Conservation (phyloP, 495 filamentous ascomycete species). For the Penicilliopsis zonata region DNA sequence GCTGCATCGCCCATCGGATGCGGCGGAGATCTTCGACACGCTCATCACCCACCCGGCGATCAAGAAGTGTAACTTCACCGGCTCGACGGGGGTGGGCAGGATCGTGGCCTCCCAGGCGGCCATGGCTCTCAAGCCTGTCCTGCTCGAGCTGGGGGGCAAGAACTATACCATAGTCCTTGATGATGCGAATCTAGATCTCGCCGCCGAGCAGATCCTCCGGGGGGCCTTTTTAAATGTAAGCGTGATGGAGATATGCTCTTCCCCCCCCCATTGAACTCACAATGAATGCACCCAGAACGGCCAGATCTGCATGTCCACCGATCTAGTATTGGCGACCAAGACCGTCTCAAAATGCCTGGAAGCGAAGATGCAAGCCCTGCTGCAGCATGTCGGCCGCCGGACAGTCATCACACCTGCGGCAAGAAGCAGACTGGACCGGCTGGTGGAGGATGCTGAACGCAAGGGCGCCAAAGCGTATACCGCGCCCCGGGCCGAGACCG, state of each 20-base stretch:
- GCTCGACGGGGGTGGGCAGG: constrained; percentile 44
- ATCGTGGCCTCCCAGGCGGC: constrained; percentile 47
- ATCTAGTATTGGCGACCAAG: constrained; percentile 51
- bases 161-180: constrained; percentile 51
- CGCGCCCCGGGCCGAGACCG: neutral
- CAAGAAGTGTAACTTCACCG: constrained; percentile 60
- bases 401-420: neutral
- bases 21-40: constrained; percentile 39
- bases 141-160: constrained; percentile 61
- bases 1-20: constrained; percentile 37
- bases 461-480: constrained; percentile 2
- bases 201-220: constrained; percentile 36
- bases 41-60: constrained; percentile 43
- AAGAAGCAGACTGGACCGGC: constrained; percentile 1
- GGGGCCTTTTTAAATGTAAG: constrained; percentile 23
- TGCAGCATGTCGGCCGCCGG: neutral
- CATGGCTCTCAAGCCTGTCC: constrained; percentile 52
- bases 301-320: constrained; percentile 78
- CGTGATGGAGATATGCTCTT: neutral
- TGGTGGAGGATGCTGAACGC: constrained; percentile 2
- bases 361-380: neutral
- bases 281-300: constrained; percentile 27
- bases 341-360: constrained; percentile 19
- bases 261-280: neutral
- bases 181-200: constrained; percentile 50